Percentiles rank a stretch among this genome's conserved stretches.
Conservation (phyloP, 163 green algal species). For the Prototheca cutis region DNA sequence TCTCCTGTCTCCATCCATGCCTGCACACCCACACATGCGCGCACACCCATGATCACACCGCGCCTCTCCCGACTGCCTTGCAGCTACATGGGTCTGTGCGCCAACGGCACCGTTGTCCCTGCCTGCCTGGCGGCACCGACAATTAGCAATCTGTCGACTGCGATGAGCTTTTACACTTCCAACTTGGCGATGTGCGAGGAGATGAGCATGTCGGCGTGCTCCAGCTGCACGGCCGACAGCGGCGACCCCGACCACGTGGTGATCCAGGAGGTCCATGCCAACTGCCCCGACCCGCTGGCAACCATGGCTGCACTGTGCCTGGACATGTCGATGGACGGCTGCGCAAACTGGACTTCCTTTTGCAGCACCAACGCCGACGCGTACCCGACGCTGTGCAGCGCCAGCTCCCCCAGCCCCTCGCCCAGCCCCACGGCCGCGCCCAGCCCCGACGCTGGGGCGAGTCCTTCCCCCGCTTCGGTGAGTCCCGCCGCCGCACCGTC, state of each 20-base stretch:
- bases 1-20: no score
- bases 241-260: conserved; percentile 13
- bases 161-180: neutral
- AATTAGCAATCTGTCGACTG: neutral
- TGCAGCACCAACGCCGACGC: conserved; percentile 3
- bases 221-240: neutral
- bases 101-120: neutral
- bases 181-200: neutral
- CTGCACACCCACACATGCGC: no score
- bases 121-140: neutral
- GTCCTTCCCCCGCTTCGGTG: neutral
- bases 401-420: conserved; percentile 1
- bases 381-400: neutral
- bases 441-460: neutral
- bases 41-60: no score
- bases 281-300: conserved; percentile 10
- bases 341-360: conserved; percentile 6
- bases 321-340: conserved; percentile 8
- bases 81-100: neutral
- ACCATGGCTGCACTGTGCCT: conserved; percentile 6
- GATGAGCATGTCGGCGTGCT: conserved; percentile 3
- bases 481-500: neutral
- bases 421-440: neutral
- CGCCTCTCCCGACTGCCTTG: no score
- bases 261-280: neutral